These are phyloP conservation scores for Ambrosia artemisiifolia DNA, from an alignment of 129 eudicot species.

Conservation along the genomic window DNA sequence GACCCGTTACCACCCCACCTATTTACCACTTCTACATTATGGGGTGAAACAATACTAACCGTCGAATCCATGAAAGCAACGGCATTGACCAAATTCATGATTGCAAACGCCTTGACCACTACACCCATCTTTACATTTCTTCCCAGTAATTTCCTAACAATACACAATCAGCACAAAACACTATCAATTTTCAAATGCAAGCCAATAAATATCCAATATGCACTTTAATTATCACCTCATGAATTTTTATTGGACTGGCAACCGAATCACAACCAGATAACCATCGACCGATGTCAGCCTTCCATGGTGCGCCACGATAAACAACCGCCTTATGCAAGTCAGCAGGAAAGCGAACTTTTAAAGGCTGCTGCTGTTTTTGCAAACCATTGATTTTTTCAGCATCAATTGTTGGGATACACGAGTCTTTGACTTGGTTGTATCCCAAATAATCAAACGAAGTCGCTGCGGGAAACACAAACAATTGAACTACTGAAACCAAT, in stretches of 20 bases:
- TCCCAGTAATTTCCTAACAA: constrained; percentile 64
- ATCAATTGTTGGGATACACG: constrained; percentile 35
- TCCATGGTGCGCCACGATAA: constrained; percentile 95
- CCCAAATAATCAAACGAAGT: constrained; percentile 55
- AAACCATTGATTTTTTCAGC: constrained; percentile 21
- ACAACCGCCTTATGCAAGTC: constrained; percentile 80
- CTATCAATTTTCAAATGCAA: not conserved
- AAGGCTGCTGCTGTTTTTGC: constrained; percentile 27
- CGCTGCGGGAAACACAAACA: constrained; percentile 56
- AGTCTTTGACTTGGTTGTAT: constrained; percentile 46
- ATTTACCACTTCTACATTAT: not conserved
- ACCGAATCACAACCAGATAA: constrained; percentile 75
- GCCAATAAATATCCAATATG: not conserved
- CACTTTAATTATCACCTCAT: constrained; percentile 51
- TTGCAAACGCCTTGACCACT: constrained; percentile 91
- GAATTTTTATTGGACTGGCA: constrained; percentile 42
- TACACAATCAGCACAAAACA: constrained; percentile 11
- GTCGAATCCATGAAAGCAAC: constrained; percentile 88
- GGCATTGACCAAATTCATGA: constrained; percentile 80
- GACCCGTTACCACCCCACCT: not conserved
- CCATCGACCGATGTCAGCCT: constrained; percentile 85
- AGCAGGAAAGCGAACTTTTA: constrained; percentile 55
- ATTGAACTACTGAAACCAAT: constrained; percentile 52
- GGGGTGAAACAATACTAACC: constrained; percentile 52
- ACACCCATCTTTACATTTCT: constrained; percentile 67